Evolutionary conservation across 768 basidiomycete species (phyloP), one percentile per base, ranked within the genome.

Genomic region (Amanita fuliginea): DNA sequence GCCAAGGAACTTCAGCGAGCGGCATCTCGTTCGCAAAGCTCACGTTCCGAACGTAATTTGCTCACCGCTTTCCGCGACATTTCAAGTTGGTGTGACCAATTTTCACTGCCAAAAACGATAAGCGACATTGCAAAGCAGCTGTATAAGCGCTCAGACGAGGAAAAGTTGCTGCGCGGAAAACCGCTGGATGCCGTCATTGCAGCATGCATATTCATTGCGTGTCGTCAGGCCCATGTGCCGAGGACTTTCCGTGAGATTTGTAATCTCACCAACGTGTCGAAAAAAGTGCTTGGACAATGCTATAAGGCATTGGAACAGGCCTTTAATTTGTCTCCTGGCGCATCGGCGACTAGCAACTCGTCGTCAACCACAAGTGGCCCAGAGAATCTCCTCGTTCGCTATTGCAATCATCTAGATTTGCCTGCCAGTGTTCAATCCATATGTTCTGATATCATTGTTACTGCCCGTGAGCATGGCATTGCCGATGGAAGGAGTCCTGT

Each of bases 131-230:
- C 93, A 43, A 96, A 97, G 66, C 93, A 96, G 69, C 74, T 97
- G 7, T 98, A 94, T 74, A 96, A 95, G 68, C 87, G 94, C 40
- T 89, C 90, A 16, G 92, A 96, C 65, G 95, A 97, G 65, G 93
- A 95, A 64, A 91, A 92, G 62, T 75, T 94, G 19, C 73, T 95
- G 3, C 84, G 87, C 42, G 91, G 91, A 30, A 97, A 97, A 64
- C 86, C 86, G 1, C 76, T 90, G 55, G 86, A 93, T 51, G 93
- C 93, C 4, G 83, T 96, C 61, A 91, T 96, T 54, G 95, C 95
- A 24, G 94, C 95, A 1, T 97, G 95, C 67, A 94, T 98, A 61
- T 96, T 98, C 65, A 94, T 97, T 58, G 95, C 94, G 0, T 96
- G 93, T 63, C 77, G 95, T 33, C 89, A 94, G 65, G 93, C 88